Evolutionary conservation across 441 rosid species (phyloP).

Genomic region (Gossypium schwendimanii): DNA sequence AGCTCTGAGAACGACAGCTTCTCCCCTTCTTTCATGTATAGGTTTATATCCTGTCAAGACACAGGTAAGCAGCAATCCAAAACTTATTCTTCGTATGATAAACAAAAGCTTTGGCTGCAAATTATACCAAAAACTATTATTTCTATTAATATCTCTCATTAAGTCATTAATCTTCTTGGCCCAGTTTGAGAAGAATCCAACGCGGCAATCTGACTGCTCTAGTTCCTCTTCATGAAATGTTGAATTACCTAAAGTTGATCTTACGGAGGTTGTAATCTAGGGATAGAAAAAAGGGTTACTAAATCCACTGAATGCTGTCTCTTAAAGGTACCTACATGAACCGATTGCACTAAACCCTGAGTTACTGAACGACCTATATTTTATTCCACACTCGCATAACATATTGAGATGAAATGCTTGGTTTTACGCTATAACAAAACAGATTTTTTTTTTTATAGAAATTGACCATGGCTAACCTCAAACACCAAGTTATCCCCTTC

Average conservation of each 20-base stretch:
- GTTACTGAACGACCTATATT: not conserved
- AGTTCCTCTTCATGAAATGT: not conserved
- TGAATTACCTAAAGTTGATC: not conserved
- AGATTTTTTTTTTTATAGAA: not conserved
- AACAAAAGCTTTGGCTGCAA: not conserved
- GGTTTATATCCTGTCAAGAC: slow-evolving; percentile 54
- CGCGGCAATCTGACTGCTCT: not conserved
- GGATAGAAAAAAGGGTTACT: not conserved
- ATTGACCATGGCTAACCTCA: not conserved
- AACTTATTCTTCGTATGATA: not conserved
- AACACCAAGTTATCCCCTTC: not conserved
- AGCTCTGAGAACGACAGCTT: slow-evolving; percentile 75
- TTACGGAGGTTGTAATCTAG: not conserved
- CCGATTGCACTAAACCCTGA: not conserved
- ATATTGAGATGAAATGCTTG: not conserved
- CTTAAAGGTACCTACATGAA: not conserved
- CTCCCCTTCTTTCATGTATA: slow-evolving; percentile 82
- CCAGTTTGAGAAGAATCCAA: not conserved
- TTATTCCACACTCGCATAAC: not conserved
- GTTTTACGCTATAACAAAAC: not conserved
- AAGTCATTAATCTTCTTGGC: not conserved
- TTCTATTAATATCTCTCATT: not conserved
- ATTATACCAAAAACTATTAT: not conserved
- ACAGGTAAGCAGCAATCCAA: not conserved
- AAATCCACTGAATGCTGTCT: not conserved